A percentile compares a stretch with the other conserved stretches of the same genome.
phyloP scores from a whole-genome alignment of 169 alveolate genomes.

The Plasmodium chabaudi region DNA sequence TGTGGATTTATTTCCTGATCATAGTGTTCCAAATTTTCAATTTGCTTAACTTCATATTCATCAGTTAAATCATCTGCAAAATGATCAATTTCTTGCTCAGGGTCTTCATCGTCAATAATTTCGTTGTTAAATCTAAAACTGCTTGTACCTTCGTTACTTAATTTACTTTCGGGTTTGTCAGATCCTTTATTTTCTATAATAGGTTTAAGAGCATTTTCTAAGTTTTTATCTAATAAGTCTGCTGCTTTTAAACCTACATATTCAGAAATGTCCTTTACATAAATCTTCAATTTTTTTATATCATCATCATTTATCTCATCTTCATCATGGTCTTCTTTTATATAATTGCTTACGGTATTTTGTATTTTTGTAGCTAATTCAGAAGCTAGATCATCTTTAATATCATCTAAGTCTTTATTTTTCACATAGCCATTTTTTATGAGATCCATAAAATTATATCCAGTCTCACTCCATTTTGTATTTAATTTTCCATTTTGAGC shows the following conservation, averaged over 20 bases:
- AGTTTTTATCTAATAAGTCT: constrained; percentile 32
- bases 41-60: constrained; percentile 22
- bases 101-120: background rate
- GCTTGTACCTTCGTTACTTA: constrained; percentile 1
- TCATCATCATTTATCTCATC: constrained; percentile 17
- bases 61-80: constrained; percentile 46
- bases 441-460: constrained; percentile 36
- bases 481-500: constrained; percentile 5
- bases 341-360: constrained; percentile 13
- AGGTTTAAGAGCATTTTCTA: constrained; percentile 57
- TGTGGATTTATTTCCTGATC: constrained; percentile 48
- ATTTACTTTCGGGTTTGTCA: constrained; percentile 9
- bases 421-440: constrained; percentile 40
- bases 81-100: constrained; percentile 26
- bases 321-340: constrained; percentile 27
- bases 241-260: constrained; percentile 52
- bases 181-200: constrained; percentile 19
- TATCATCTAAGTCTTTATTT: constrained; percentile 38
- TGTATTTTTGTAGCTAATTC: constrained; percentile 58
- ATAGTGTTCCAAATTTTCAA: constrained; percentile 10
- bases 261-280: constrained; percentile 35
- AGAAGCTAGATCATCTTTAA: constrained; percentile 57
- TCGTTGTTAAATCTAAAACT: background rate
- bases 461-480: constrained; percentile 49
- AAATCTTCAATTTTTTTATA: constrained; percentile 36